Conservation (phyloP, 306 rosid genomes). For the Lathyrus tuberosus region DNA sequence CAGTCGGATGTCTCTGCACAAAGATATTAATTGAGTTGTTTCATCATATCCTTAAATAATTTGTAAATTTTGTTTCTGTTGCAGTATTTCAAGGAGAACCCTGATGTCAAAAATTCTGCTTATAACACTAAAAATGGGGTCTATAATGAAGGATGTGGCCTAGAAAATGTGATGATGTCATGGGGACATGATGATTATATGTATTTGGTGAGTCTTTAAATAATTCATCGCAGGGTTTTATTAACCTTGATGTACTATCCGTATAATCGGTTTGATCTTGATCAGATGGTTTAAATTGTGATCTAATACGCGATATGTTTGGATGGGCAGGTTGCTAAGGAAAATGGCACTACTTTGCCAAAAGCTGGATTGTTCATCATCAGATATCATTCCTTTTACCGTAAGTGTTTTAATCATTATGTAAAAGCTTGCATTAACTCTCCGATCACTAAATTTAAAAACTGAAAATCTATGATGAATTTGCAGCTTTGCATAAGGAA, state of each 20-base stretch:
- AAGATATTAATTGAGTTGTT: neutral
- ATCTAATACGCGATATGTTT: neutral
- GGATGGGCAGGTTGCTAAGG: constrained; percentile 42
- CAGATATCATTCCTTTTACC: constrained; percentile 54
- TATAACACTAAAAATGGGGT: constrained; percentile 47
- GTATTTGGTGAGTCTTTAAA: constrained; percentile 44
- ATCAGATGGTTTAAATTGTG: neutral
- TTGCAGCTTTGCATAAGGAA: constrained; percentile 69
- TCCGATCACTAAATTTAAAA: neutral
- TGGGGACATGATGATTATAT: constrained; percentile 65
- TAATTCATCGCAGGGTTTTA: neutral
- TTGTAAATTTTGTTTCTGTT: neutral
- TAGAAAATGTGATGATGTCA: constrained; percentile 47
- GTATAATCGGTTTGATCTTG: neutral
- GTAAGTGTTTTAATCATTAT: constrained; percentile 28
- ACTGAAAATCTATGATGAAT: constrained; percentile 1
- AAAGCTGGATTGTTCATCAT: constrained; percentile 46
- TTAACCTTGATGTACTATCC: no score
- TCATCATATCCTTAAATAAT: neutral
- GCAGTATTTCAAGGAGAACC: constrained; percentile 48
- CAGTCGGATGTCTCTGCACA: no score
- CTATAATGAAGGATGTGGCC: constrained; percentile 47
- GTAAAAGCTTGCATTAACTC: neutral
- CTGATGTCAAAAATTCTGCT: constrained; percentile 35
- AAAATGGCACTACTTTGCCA: constrained; percentile 50